Conservation (phyloP, 352 stramenopile genomes). For the Pythium brachiatum region DNA sequence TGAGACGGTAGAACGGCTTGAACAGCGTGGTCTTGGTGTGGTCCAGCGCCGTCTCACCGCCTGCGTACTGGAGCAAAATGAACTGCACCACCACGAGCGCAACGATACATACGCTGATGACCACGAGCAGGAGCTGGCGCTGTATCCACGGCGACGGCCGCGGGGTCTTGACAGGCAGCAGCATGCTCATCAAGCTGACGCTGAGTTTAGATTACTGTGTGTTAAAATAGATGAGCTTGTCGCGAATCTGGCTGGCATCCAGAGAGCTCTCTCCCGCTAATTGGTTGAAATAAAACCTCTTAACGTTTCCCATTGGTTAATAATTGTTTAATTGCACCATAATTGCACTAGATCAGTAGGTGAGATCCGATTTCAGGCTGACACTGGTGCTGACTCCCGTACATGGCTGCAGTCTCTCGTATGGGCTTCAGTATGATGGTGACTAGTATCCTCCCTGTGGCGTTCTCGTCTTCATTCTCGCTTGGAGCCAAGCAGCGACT, state of each 20-base stretch:
- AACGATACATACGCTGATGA: conserved; percentile 1
- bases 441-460: not conserved
- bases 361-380: too few species aligned
- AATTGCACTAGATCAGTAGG: too few species aligned
- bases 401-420: not conserved
- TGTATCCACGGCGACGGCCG: not conserved
- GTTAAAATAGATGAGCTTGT: too few species aligned
- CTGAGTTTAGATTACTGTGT: too few species aligned
- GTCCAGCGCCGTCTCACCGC: conserved; percentile 7
- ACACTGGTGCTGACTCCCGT: too few species aligned
- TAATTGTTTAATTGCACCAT: too few species aligned
- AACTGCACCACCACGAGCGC: not conserved
- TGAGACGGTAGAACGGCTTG: conserved; percentile 4
- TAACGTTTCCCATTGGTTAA: too few species aligned
- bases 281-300: too few species aligned
- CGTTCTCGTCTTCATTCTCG: conserved; percentile 11
- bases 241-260: too few species aligned
- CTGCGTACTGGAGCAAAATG: conserved; percentile 8
- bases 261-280: too few species aligned
- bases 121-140: not conserved
- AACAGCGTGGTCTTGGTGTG: conserved; percentile 18
- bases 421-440: too few species aligned
- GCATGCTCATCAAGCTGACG: too few species aligned
- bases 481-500: conserved; percentile 45
- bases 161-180: not conserved